phyloP scores from a whole-genome alignment of 176 grass and related monocot species.

The Phragmites australis region DNA sequence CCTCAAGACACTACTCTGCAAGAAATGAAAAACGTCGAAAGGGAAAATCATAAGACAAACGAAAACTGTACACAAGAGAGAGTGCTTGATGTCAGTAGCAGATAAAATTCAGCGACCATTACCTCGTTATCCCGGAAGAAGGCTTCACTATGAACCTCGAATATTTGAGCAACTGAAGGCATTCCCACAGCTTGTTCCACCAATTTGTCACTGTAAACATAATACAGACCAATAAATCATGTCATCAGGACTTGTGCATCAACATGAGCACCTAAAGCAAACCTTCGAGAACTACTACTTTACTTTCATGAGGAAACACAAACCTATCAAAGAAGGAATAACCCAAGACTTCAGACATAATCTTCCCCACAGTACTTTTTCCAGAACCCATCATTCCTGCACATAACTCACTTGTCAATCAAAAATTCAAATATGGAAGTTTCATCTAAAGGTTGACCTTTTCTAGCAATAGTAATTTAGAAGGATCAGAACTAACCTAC shows the following conservation, averaged over 20 bases:
- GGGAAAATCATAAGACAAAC: neutral
- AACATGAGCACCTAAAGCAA: neutral
- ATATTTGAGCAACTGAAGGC: conserved; percentile 94
- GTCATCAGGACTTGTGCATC: conserved; percentile 16
- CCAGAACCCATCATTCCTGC: conserved; percentile 99
- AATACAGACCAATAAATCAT: conserved; percentile 26
- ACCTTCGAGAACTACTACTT: conserved; percentile 17
- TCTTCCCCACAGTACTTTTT: conserved; percentile 96
- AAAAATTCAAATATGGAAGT: conserved; percentile 4
- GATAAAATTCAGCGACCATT: conserved; percentile 16
- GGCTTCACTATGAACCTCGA: conserved; percentile 87
- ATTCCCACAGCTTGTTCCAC: conserved; percentile 91
- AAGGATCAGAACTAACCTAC: conserved; percentile 67
- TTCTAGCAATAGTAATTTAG: conserved; percentile 3
- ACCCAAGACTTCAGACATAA: conserved; percentile 84
- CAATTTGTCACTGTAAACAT: conserved; percentile 86
- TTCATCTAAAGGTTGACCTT: neutral
- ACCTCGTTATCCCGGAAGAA: conserved; percentile 99
- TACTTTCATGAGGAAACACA: conserved; percentile 30
- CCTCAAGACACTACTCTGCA: conserved; percentile 85
- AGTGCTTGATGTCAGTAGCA: conserved; percentile 3
- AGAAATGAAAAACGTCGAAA: conserved; percentile 22
- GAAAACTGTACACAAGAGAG: neutral
- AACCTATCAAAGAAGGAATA: conserved; percentile 99
- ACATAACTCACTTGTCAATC: conserved; percentile 27